These are phyloP conservation scores for Saccharum spontaneum DNA, from an alignment of 176 grass and related monocot genomes.

Conservation along the genomic window DNA sequence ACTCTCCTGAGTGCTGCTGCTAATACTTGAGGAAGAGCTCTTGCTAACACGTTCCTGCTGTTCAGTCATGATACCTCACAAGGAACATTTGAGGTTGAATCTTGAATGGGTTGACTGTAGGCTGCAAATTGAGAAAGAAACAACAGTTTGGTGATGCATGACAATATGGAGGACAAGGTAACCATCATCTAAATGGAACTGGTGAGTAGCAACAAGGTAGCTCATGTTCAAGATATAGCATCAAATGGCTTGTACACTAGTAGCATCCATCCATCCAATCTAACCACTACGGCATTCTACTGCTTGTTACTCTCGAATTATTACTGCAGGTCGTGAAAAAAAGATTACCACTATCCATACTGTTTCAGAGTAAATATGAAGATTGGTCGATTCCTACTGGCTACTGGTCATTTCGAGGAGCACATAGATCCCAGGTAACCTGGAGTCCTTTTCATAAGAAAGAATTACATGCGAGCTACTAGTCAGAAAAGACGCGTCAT, in stretches of 20 bases:
- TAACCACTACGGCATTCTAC: neutral
- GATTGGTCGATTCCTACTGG: neutral
- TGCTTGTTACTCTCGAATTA: neutral
- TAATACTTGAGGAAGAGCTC: constrained; percentile 94
- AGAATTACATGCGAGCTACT: neutral
- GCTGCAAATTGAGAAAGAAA: constrained; percentile 17
- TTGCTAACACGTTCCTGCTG: constrained; percentile 70
- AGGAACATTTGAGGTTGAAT: constrained; percentile 38
- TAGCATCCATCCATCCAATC: neutral
- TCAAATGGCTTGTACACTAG: neutral
- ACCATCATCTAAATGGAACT: neutral
- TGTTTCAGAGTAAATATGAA: neutral
- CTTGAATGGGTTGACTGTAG: neutral
- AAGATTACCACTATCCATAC: neutral
- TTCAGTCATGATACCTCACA: constrained; percentile 71
- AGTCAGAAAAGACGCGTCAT: neutral
- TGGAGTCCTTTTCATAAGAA: constrained; percentile 10
- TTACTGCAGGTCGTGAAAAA: neutral
- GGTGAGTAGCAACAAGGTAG: neutral
- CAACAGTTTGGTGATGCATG: neutral
- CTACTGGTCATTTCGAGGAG: neutral
- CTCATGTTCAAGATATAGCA: neutral
- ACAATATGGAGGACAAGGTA: neutral
- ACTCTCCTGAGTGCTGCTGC: constrained; percentile 68
- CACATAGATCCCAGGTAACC: neutral